A percentile compares a stretch with the other conserved stretches of the same genome.
phyloP scores from a whole-genome alignment of 75 land plant genomes.

The Selaginella moellendorffii region DNA sequence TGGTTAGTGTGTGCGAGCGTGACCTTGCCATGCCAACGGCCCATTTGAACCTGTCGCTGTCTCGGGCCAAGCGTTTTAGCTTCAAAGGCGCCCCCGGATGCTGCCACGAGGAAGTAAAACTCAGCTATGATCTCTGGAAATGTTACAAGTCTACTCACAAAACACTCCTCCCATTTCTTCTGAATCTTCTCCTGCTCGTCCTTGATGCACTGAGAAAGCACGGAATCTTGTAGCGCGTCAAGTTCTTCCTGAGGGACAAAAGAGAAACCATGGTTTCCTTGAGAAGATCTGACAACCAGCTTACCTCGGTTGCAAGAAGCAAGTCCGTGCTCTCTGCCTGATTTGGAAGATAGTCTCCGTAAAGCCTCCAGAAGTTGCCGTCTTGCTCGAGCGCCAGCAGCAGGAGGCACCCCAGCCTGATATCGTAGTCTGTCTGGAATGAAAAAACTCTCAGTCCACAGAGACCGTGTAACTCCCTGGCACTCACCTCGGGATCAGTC shows the following conservation, averaged over 20 bases:
- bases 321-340: conserved; percentile 66
- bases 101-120: conserved; percentile 26
- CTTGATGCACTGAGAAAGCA: conserved; percentile 37
- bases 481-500: not conserved
- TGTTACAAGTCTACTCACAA: not conserved
- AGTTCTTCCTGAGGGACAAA: conserved; percentile 61
- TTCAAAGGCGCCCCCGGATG: conserved; percentile 58
- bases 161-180: conserved; percentile 42
- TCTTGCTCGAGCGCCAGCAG: conserved; percentile 66
- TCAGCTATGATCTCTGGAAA: not conserved
- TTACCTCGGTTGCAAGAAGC: conserved; percentile 80
- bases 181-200: conserved; percentile 40
- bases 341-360: conserved; percentile 85
- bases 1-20: conserved; percentile 49
- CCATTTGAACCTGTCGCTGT: conserved; percentile 78
- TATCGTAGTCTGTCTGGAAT: conserved; percentile 88
- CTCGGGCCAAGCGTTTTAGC: conserved; percentile 77
- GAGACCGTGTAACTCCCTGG: too few species aligned
- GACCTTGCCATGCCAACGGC: conserved; percentile 73
- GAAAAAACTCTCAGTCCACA: not conserved
- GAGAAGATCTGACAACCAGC: not conserved
- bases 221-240: conserved; percentile 61
- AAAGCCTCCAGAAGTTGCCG: conserved; percentile 86
- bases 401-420: conserved; percentile 82
- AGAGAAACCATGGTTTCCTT: not conserved